Percentiles rank a stretch among this genome's conserved stretches.
Conservation (phyloP, 73 alveolate species). For the Halteria grandinella region DNA sequence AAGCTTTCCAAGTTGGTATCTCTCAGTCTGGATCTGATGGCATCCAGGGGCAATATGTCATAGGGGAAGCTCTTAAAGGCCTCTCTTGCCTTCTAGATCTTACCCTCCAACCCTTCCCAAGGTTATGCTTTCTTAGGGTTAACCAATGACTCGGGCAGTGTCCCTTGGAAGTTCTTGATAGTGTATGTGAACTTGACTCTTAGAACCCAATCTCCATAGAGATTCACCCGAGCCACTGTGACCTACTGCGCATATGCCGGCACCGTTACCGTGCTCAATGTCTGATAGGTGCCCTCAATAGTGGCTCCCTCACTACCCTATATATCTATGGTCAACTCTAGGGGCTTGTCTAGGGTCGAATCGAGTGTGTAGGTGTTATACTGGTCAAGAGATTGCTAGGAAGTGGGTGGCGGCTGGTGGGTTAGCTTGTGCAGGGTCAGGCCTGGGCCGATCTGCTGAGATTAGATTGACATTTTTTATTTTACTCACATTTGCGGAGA, state of each 20-base stretch:
- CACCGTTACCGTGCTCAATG: not conserved
- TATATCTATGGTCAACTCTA: constrained; percentile 30
- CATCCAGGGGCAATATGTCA: constrained; percentile 39
- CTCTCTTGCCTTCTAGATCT: not conserved
- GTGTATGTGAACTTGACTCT: constrained; percentile 50
- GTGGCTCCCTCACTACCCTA: constrained; percentile 54
- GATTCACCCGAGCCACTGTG: constrained; percentile 36
- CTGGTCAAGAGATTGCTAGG: no score
- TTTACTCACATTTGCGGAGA: no score
- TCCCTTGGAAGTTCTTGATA: constrained; percentile 29
- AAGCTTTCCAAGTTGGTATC: constrained; percentile 38
- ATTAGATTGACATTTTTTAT: no score
- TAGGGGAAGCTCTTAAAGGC: constrained; percentile 52
- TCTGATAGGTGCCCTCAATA: not conserved
- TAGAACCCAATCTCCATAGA: constrained; percentile 41
- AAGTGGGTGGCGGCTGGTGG: no score
- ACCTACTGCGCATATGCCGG: constrained; percentile 11
- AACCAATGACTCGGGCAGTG: not conserved
- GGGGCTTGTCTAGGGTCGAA: constrained; percentile 18
- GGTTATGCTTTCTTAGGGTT: not conserved
- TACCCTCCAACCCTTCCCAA: not conserved
- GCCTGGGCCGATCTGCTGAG: no score
- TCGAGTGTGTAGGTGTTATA: no score
- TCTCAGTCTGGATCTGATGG: constrained; percentile 8
- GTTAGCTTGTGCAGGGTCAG: no score